Conservation (phyloP, 768 basidiomycete genomes). For the Trametes coccinea region DNA sequence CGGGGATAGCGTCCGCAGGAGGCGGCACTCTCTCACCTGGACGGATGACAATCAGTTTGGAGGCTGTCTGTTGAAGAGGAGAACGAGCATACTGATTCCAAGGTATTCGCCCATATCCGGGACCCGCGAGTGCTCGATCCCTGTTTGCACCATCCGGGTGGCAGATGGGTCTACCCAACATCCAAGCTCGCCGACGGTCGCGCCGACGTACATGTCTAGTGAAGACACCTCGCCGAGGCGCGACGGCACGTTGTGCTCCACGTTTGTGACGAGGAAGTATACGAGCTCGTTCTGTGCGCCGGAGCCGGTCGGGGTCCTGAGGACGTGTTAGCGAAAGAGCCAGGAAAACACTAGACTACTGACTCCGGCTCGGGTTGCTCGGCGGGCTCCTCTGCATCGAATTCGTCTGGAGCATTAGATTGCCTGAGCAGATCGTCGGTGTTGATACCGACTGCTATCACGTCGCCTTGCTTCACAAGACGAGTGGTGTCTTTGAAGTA, state of each 20-base stretch:
- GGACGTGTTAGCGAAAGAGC: not conserved
- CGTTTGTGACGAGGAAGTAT: slow-evolving; percentile 76
- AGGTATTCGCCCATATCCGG: slow-evolving; percentile 54
- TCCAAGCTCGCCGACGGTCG: slow-evolving; percentile 69
- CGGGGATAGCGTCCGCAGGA: not conserved
- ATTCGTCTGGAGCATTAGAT: not conserved
- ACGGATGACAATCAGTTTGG: not conserved
- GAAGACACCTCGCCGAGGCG: slow-evolving; percentile 35
- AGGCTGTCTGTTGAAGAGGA: not conserved
- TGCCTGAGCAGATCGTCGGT: slow-evolving; percentile 41
- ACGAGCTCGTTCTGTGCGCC: slow-evolving; percentile 49
- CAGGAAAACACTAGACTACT: not conserved
- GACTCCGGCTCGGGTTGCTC: not conserved
- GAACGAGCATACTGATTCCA: slow-evolving; percentile 46
- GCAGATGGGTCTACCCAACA: slow-evolving; percentile 76
- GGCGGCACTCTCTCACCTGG: slow-evolving; percentile 18
- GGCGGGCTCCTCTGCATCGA: slow-evolving; percentile 1
- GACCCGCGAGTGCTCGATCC: slow-evolving; percentile 66
- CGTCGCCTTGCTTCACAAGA: slow-evolving; percentile 71
- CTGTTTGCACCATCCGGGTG: slow-evolving; percentile 80
- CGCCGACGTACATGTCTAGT: slow-evolving; percentile 54
- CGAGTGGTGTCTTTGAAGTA: slow-evolving; percentile 58
- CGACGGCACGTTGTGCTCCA: slow-evolving; percentile 62
- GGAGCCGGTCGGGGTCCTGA: not conserved
- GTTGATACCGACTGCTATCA: slow-evolving; percentile 66